Base-by-base conservation (phyloP, 2,329 filamentous ascomycete genomes). In the Mollisia scopiformis region DNA sequence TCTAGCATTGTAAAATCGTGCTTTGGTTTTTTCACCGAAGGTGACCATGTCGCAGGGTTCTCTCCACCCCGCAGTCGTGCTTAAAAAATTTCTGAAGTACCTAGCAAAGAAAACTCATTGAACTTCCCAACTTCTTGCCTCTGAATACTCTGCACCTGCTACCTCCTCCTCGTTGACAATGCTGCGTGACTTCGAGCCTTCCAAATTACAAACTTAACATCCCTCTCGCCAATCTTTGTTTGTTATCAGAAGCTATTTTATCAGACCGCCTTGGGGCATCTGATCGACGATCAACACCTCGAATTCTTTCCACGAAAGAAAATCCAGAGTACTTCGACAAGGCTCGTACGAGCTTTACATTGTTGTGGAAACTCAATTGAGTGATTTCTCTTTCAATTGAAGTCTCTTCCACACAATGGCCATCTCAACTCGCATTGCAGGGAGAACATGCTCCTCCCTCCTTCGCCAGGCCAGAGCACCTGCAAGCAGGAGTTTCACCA, bases 391-490 rank as follows among this genome's bases (percentile, higher is more conserved):
- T 27, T 55, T 63, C 62, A 68, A 70, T 68, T 71, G 67, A 68
- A 57, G 41, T 55, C 39, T 49, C 55, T 49, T 54, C 58, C 56
- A 47, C 62, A 63, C 66, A 69, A 75, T 75, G 73, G 72, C 72
- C 66, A 66, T 73, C 58, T 69, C 69, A 43, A 67, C 59, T 57
- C 72, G 72, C 19, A 57, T 73, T 39, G 69, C 70, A 60, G 66
- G 65, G 58, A 66, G 73, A 46, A 63, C 72, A 54, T 68, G 66
- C 62, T 69, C 51, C 2, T 35, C 64, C 43, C 68, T 74, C 60
- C 66, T 74, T 55, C 72, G 72, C 61, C 69, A 73, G 63, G 62
- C 65, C 57, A 66, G 70, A 56, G 57, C 62, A 57, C 64, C 65
- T 60, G 59, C 61, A 49, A 63, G 66, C 43, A 63, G 72, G 58